A percentile compares a stretch with the other conserved stretches of the same genome.
Evolutionary conservation across 2,329 filamentous ascomycete species (phyloP).

Genomic region (Chaetomium sp.): DNA sequence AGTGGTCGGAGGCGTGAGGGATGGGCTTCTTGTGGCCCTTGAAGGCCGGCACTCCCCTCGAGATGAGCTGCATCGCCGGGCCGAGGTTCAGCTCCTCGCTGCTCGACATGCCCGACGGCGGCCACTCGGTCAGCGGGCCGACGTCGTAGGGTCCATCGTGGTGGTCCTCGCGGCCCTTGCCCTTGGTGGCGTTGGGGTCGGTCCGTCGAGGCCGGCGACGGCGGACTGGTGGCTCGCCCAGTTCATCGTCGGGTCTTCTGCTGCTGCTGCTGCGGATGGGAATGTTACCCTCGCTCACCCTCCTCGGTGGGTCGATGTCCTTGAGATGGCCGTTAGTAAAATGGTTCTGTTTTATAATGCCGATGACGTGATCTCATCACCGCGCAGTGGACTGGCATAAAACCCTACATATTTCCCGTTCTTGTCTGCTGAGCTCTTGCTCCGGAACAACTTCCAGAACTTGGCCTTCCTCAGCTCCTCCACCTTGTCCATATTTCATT

Average conservation of each 20-base stretch:
- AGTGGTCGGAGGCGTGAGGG: slow-evolving; percentile 49
- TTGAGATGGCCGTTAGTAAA: slow-evolving; percentile 13
- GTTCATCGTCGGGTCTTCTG: neutral
- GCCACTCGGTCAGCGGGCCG: slow-evolving; percentile 48
- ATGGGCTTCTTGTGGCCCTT: slow-evolving; percentile 49
- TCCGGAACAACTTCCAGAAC: slow-evolving; percentile 46
- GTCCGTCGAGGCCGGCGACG: slow-evolving; percentile 39
- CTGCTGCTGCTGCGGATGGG: slow-evolving; percentile 22
- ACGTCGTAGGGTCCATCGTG: slow-evolving; percentile 28
- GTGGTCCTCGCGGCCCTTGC: slow-evolving; percentile 33
- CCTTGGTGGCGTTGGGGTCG: slow-evolving; percentile 32
- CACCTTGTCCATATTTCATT: slow-evolving; percentile 5
- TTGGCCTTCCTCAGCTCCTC: slow-evolving; percentile 35
- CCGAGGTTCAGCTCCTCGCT: slow-evolving; percentile 46
- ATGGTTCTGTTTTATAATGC: slow-evolving; percentile 4
- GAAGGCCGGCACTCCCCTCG: slow-evolving; percentile 50
- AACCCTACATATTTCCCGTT: slow-evolving; percentile 31
- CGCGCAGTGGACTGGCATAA: too few species aligned
- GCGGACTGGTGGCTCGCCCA: slow-evolving; percentile 21
- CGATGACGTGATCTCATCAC: neutral
- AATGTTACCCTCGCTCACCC: slow-evolving; percentile 31
- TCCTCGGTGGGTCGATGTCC: slow-evolving; percentile 28
- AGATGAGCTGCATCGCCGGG: slow-evolving; percentile 51
- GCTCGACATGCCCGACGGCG: slow-evolving; percentile 44
- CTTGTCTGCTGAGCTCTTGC: slow-evolving; percentile 37